Evolutionary conservation across 2,329 filamentous ascomycete species (phyloP).

Genomic region (Talaromyces sp.): DNA sequence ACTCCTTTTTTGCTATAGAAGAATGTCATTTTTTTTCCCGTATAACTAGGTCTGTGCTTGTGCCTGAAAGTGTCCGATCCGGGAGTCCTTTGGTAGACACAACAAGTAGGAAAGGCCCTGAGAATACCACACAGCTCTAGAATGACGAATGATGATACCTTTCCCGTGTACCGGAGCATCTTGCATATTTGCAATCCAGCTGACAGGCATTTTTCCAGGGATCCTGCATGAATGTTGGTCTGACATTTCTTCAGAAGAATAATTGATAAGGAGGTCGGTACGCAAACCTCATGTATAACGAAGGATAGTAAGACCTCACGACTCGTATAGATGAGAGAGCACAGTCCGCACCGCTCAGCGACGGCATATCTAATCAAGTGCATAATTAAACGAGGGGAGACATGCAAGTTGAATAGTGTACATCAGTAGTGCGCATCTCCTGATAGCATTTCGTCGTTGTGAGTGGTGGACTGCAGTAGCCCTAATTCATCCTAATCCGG

Average conservation of each 20-base stretch:
- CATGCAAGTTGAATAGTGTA: neutral
- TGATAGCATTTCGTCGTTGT: neutral
- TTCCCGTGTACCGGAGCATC: neutral
- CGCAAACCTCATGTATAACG: neutral
- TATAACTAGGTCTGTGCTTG: neutral
- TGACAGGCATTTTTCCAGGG: neutral
- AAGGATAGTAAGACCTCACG: neutral
- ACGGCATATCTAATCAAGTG: neutral
- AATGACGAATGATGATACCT: neutral
- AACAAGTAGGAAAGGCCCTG: neutral
- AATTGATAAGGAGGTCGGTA: too few relatives aligned
- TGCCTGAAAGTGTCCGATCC: neutral
- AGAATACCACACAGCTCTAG: neutral
- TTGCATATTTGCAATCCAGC: neutral
- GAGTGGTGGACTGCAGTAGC: constrained; percentile 9
- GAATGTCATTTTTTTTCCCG: constrained; percentile 3
- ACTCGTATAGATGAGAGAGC: neutral
- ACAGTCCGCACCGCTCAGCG: neutral
- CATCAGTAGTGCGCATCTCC: neutral
- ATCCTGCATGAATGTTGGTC: neutral
- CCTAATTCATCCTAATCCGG: constrained; percentile 5
- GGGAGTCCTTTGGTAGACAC: neutral
- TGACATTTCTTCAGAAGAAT: constrained; percentile 5
- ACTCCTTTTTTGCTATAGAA: neutral
- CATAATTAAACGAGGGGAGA: neutral